Base-by-base conservation (phyloP, 139 green algal genomes). In the Asterochloris sp. region DNA sequence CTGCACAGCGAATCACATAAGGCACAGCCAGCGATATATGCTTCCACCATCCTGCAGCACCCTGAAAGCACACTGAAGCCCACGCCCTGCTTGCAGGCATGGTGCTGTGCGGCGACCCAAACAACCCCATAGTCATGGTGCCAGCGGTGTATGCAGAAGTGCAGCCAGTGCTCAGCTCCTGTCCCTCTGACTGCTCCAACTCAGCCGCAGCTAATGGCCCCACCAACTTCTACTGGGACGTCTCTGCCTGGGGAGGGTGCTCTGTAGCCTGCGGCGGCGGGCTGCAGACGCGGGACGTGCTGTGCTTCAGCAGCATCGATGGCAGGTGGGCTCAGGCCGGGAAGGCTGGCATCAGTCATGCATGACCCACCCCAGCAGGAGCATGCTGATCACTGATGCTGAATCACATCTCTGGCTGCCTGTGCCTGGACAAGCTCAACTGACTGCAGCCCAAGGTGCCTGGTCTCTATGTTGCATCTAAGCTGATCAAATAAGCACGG, bases 221-320 rank as follows among this genome's bases (percentile, higher is more conserved):
- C 68, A 79, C 68, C 6, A 75, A 81, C n/a, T 85, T 80, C 62
- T 85, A 82, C 68, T 85, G 76, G 76, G 17, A 74, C 19, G 76
- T 79, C 11, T 78, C 76, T 61, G 82, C 74, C 26, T 85, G 82
- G 82, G 77, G 60, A 16, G 67, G 60, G 23, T 85, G 82, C 26
- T 79, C 82, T 21, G 68, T 26, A 1, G 27, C 76, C 26, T 85
- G 82, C 26, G 69, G 74, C 54, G 82, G 82, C 10, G 82, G 82
- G 1, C 12, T 79, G 0, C 76, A 85, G 68, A 82, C 76, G 11
- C 73, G 82, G 12, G 69, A 66, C 11, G 76, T 74, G 8, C n/a
- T 76, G 2, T 85, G 82, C 69, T 74, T 79, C 24, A 85, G 75
- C 38, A 77, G 54, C 24, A 17, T 79, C 0, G 76, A 85, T 79